Evolutionary conservation across 2,329 filamentous ascomycete genomes (phyloP).

Genomic region (Colletotrichum tropicicola): DNA sequence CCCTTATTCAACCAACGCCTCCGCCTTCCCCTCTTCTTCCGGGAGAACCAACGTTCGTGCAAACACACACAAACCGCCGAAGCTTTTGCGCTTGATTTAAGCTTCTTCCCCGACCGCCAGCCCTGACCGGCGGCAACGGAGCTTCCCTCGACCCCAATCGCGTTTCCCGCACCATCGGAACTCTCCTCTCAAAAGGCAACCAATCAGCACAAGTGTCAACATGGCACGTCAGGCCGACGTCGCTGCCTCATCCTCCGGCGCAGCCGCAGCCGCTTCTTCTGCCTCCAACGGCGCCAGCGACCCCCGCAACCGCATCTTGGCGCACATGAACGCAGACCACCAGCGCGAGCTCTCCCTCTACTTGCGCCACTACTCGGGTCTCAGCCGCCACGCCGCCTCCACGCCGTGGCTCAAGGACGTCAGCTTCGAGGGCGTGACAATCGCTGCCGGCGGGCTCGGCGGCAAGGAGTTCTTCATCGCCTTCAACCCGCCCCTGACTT

Average conservation of each 20-base stretch:
- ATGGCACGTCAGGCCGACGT: constrained; percentile 11
- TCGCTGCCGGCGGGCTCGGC: constrained; percentile 55
- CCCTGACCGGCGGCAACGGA: neutral
- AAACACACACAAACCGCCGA: neutral
- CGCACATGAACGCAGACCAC: constrained; percentile 91
- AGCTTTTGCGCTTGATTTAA: neutral
- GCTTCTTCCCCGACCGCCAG: neutral
- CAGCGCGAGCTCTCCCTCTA: constrained; percentile 78
- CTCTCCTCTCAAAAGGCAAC: neutral
- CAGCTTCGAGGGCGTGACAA: constrained; percentile 68
- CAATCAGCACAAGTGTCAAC: neutral
- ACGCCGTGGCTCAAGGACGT: constrained; percentile 73
- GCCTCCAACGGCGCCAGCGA: constrained; percentile 34
- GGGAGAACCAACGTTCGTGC: neutral
- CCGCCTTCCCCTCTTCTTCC: neutral
- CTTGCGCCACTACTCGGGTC: constrained; percentile 74
- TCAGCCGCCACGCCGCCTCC: constrained; percentile 64
- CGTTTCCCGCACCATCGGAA: neutral
- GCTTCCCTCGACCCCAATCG: neutral
- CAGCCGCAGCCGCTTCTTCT: neutral
- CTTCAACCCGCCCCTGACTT: constrained; percentile 75
- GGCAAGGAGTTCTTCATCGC: constrained; percentile 61
- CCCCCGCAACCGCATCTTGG: constrained; percentile 57
- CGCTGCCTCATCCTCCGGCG: neutral
- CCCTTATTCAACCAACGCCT: neutral